These are phyloP conservation scores for Cicer yamashitae DNA, from an alignment of 306 rosid genomes.

Conservation along the genomic window DNA sequence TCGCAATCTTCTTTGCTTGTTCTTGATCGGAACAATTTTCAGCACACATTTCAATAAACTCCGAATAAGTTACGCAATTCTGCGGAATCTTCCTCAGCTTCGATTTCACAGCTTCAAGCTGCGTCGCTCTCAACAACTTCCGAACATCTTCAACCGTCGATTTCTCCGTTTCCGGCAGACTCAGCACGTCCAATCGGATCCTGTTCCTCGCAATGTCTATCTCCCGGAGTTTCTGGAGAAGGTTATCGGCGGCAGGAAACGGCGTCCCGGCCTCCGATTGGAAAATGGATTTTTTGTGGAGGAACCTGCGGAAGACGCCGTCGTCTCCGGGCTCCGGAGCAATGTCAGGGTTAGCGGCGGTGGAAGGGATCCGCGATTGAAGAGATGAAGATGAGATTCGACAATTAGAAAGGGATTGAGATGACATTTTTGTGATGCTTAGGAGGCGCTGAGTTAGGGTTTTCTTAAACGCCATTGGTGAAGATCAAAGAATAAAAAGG, in stretches of 20 bases:
- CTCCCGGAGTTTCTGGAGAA: constrained; percentile 59
- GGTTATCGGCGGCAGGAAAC: constrained; percentile 35
- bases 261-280: constrained; percentile 46
- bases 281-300: constrained; percentile 51
- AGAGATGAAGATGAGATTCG: constrained; percentile 66
- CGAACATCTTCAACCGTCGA: constrained; percentile 50
- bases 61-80: constrained; percentile 58
- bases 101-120: constrained; percentile 66
- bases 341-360: constrained; percentile 46
- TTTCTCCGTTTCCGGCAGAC: constrained; percentile 47
- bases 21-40: constrained; percentile 61
- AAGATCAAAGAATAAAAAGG: background rate
- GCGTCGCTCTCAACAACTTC: constrained; percentile 68
- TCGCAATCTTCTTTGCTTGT: constrained; percentile 56
- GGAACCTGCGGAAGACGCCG: constrained; percentile 62
- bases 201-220: constrained; percentile 63
- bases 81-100: constrained; percentile 54
- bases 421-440: constrained; percentile 58
- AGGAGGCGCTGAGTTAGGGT: constrained; percentile 73
- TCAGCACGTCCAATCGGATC: constrained; percentile 67
- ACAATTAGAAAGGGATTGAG: constrained; percentile 56
- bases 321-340: constrained; percentile 77
- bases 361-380: constrained; percentile 45
- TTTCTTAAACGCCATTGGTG: constrained; percentile 75
- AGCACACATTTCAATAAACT: constrained; percentile 61